Evolutionary conservation across 1,284 basidiomycete genomes (phyloP), one percentile per base, ranked within the genome.

Genomic region (Afroboletus lepidellus): DNA sequence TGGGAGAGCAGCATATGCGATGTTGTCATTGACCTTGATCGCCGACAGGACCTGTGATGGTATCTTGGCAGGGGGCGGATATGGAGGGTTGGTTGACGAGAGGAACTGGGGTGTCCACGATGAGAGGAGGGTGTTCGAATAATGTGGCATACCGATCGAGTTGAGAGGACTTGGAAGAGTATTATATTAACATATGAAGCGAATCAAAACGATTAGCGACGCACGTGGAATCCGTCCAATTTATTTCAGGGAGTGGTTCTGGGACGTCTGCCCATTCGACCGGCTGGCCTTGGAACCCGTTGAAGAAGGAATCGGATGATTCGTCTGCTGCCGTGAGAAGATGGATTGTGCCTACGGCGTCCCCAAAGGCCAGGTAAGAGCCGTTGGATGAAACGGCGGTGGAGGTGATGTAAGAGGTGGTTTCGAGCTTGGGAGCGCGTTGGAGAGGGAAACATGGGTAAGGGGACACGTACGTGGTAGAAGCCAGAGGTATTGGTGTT

Each of bases 281-380:
- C 13, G 92, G 84, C 55, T 90, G 82, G 1, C 89, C 90, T 55
- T 90, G 85, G 65, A 90, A 95, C 0, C 93, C 90, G 64, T 95
- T 98, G 73, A 96, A 90, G 2, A 89, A 90, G 8, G 84, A 70
- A 2, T 71, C 75, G 7, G 71, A 70, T 5, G 81, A 81, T n/a
- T 83, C 84, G 46, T 85, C 83, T 27, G 81, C 75, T 30, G 83
- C 83, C 50, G 92, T 89, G 75, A 95, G 80, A 16, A 99, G 74
- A 68, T 97, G 92, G 7, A 98, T 81, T 11, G 79, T 77, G 8
- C 95, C 94, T 48, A 94, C 88, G 0, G 86, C 87, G 62, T 98
- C 95, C 2, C 93, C 94, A 60, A 97, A 95, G 0, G 92, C 94
- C 62, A 99, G 78, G 63, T 94, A 97, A 45, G 92, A 87, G 21